Evolutionary conservation across 306 rosid genomes (phyloP).

Genomic region (Cucurbita ficifolia): DNA sequence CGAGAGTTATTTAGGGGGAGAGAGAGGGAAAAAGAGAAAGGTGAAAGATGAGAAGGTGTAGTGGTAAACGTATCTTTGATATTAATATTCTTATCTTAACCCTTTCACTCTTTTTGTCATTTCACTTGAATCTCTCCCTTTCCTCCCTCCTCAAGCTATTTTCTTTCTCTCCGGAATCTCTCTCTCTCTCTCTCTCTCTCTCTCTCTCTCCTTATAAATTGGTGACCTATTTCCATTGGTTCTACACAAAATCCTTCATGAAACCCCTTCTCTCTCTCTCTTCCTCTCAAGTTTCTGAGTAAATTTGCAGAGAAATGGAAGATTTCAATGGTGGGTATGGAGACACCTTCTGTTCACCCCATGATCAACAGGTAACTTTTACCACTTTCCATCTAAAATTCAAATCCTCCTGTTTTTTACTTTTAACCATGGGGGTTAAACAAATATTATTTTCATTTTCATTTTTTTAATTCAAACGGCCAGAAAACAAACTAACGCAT

Average conservation of each 20-base stretch:
- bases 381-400: too few species aligned
- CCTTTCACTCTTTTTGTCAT: too few species aligned
- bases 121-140: constrained; percentile 28
- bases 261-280: background rate
- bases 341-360: constrained; percentile 36
- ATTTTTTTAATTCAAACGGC: too few species aligned
- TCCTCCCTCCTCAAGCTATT: constrained; percentile 34
- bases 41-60: too few species aligned
- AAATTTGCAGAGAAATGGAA: constrained; percentile 36
- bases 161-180: constrained; percentile 10
- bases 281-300: background rate
- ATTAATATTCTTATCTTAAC: too few species aligned
- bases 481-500: too few species aligned
- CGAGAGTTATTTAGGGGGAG: too few species aligned
- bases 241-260: background rate
- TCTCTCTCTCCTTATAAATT: background rate
- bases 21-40: too few species aligned
- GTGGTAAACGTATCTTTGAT: too few species aligned
- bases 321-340: constrained; percentile 38
- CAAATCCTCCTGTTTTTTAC: too few species aligned
- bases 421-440: too few species aligned
- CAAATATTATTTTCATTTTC: too few species aligned
- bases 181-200: background rate
- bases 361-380: constrained; percentile 33
- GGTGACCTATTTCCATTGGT: background rate